A percentile compares a stretch with the other conserved stretches of the same genome.
Conservation (phyloP, 768 basidiomycete species). For the Mycena indigotica region DNA sequence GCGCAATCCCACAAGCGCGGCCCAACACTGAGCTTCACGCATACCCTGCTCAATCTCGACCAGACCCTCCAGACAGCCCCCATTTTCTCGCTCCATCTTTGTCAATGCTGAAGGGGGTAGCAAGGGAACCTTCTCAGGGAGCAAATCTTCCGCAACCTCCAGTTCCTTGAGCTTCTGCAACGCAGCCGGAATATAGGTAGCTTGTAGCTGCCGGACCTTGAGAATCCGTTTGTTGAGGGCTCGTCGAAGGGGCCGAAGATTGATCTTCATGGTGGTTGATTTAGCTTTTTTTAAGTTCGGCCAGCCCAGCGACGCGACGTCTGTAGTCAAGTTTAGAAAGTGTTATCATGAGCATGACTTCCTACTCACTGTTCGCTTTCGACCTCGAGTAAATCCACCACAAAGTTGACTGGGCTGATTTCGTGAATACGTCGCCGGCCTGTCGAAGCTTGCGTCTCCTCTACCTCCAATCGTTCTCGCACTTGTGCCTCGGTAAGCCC, state of each 20-base stretch:
- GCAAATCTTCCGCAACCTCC: background rate
- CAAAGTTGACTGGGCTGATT: constrained; percentile 2
- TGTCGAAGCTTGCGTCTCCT: background rate
- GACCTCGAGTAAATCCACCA: background rate
- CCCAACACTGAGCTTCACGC: constrained; percentile 14
- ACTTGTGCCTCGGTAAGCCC: background rate
- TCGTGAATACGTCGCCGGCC: background rate
- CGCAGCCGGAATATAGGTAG: background rate
- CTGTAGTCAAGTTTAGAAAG: background rate
- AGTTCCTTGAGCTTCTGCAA: background rate
- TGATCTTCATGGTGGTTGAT: no score
- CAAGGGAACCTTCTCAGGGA: background rate
- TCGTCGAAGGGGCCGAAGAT: background rate
- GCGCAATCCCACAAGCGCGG: constrained; percentile 1
- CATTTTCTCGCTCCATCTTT: background rate
- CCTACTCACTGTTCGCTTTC: constrained; percentile 11
- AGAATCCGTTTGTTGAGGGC: background rate
- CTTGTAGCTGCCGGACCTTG: constrained; percentile 5
- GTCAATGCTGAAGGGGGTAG: constrained; percentile 7
- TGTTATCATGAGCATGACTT: background rate
- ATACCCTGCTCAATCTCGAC: background rate
- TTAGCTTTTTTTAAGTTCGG: no score
- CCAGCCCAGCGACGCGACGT: constrained; percentile 5
- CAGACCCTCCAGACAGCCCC: constrained; percentile 1
- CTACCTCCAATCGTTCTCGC: background rate